Conservation (phyloP, 306 rosid species). For the Purshia tridentata region DNA sequence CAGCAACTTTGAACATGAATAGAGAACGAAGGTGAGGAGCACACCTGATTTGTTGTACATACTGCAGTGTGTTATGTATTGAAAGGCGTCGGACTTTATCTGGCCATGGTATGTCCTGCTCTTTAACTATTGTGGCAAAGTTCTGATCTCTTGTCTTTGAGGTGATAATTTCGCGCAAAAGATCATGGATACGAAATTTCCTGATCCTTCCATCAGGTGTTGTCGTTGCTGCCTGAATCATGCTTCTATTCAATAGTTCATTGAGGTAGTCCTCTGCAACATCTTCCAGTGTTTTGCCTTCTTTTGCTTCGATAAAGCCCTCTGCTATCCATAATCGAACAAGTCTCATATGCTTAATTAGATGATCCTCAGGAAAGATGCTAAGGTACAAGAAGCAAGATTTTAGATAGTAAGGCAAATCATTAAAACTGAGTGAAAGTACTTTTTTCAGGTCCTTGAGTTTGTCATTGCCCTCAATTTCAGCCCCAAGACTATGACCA, state of each 20-base stretch:
- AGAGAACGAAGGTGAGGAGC: conserved; percentile 58
- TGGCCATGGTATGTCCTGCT: conserved; percentile 35
- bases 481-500: conserved; percentile 37
- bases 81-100: conserved; percentile 57
- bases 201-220: conserved; percentile 16
- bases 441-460: conserved; percentile 45
- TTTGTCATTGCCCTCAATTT: conserved; percentile 49
- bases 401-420: conserved; percentile 56
- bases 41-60: conserved; percentile 38
- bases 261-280: conserved; percentile 55
- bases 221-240: conserved; percentile 32
- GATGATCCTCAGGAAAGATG: conserved; percentile 43
- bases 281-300: conserved; percentile 50
- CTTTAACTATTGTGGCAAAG: conserved; percentile 44
- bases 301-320: conserved; percentile 47
- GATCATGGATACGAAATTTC: conserved; percentile 40
- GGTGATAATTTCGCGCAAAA: conserved; percentile 49
- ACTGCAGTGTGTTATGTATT: conserved; percentile 33
- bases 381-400: conserved; percentile 49
- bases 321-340: conserved; percentile 60
- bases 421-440: conserved; percentile 52
- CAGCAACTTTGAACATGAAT: conserved; percentile 41
- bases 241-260: conserved; percentile 52
- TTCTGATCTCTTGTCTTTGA: conserved; percentile 51
- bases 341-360: conserved; percentile 43